These are phyloP conservation scores for Phaeotremella skinneri DNA, from an alignment of 768 basidiomycete species.

Conservation along the genomic window DNA sequence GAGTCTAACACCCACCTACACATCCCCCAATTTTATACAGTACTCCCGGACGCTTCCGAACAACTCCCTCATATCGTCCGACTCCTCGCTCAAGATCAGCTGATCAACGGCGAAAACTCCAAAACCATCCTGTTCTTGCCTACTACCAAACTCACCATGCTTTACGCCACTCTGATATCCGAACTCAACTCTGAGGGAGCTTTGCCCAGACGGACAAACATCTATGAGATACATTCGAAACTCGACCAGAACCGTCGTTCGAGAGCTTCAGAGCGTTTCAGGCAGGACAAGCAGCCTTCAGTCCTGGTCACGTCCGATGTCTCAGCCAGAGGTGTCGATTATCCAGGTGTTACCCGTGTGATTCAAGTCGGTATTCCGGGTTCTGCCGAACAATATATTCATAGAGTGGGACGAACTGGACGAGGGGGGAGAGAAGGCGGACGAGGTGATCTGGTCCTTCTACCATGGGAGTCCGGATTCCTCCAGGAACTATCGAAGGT, in stretches of 20 bases:
- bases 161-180: constrained; percentile 66
- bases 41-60: constrained; percentile 63
- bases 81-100: constrained; percentile 83
- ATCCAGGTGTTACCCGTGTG: constrained; percentile 81
- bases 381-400: constrained; percentile 70
- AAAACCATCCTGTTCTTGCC: constrained; percentile 81
- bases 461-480: constrained; percentile 75
- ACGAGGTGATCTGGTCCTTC: constrained; percentile 74
- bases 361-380: constrained; percentile 84
- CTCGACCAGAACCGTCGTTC: constrained; percentile 62
- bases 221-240: constrained; percentile 83
- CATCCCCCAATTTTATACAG: constrained; percentile 80
- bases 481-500: constrained; percentile 64
- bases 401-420: constrained; percentile 81
- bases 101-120: constrained; percentile 63
- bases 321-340: constrained; percentile 84
- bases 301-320: constrained; percentile 83
- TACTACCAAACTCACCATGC: constrained; percentile 79
- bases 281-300: constrained; percentile 58
- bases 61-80: constrained; percentile 77
- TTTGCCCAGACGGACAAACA: constrained; percentile 58
- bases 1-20: constrained; percentile 63
- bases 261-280: constrained; percentile 62
- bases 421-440: constrained; percentile 62
- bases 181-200: constrained; percentile 56